Conservation (phyloP, 2,329 filamentous ascomycete species). For the Zymoseptoria brevis region DNA sequence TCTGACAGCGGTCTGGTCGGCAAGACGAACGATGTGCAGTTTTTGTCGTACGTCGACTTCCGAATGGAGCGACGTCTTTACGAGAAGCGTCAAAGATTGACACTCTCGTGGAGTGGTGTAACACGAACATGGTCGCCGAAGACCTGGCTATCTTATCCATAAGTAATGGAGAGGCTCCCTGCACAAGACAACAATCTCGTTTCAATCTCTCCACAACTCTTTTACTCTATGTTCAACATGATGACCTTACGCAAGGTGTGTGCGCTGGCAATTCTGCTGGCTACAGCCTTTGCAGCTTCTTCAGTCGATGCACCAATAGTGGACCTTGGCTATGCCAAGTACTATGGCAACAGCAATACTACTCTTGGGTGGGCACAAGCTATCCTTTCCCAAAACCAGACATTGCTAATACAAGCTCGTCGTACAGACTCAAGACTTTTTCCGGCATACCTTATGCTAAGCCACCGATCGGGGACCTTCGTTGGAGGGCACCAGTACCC, state of each 20-base stretch:
- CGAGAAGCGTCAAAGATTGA: neutral
- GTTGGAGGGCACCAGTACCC: slow-evolving; percentile 19
- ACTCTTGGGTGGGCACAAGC: neutral
- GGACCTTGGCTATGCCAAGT: slow-evolving; percentile 20
- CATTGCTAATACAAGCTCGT: neutral
- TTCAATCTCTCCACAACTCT: neutral
- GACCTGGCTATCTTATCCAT: neutral
- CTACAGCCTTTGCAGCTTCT: neutral
- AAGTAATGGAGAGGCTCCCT: neutral
- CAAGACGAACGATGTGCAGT: too few relatives aligned
- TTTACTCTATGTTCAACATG: neutral
- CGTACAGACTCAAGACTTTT: neutral
- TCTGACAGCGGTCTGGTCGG: neutral
- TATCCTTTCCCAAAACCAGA: neutral
- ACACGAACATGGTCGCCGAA: neutral
- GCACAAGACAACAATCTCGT: neutral
- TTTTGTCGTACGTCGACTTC: neutral
- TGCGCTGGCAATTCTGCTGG: neutral
- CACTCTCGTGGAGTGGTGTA: neutral
- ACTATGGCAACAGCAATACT: slow-evolving; percentile 10
- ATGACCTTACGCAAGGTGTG: neutral
- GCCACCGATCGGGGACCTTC: slow-evolving; percentile 15
- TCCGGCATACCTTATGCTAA: slow-evolving; percentile 20
- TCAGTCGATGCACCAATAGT: slow-evolving; percentile 4
- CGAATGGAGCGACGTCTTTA: neutral